Evolutionary conservation across 73 alveolate species (phyloP), one percentile per base, ranked within the genome.

Genomic region (Durusdinium trenchii): DNA sequence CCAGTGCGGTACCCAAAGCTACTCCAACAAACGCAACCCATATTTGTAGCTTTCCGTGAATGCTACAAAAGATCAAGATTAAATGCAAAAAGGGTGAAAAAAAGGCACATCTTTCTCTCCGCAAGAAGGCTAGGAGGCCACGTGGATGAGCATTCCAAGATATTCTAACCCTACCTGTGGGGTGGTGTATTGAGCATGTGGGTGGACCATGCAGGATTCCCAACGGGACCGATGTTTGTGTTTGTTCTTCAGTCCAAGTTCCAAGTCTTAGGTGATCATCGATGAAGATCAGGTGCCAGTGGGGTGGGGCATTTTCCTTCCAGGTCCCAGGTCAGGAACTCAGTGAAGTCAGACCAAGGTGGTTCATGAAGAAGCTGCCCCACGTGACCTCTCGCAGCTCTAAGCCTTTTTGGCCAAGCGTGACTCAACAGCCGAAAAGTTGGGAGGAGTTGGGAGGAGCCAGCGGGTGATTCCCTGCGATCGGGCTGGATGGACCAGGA

Each of bases 291-390:
- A 40, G 36, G 7, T 20, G 35, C 43, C 64, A 40, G 43, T 20
- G 30, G 78, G 30, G 78, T 30, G 40, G 43, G 43, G 43, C 10
- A 64, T 6, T 20, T 64, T 30, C 10, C 78, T 35, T 12, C 9
- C 84, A 20, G n/a, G n/a, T n/a, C n/a, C n/a, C n/a, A n/a, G n/a
- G n/a, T n/a, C n/a, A n/a, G n/a, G n/a, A n/a, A n/a, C n/a, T n/a
- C n/a, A n/a, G n/a, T n/a, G n/a, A n/a, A n/a, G n/a, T n/a, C n/a
- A n/a, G n/a, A n/a, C n/a, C n/a, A n/a, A 87, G 95, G 95, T 91
- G 98, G 98, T 91, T 91, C 81, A 69, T 91, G 98, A 76, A 78
- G 38, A 91, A 91, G 98, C 57, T 48, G 78, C 98, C 75, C 42
- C 4, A 48, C 9, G 61, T 76, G n/a, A 35, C 60, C n/a, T n/a